These are phyloP conservation scores for Capsicum pubescens DNA, from an alignment of 257 asterid genomes.

Conservation along the genomic window DNA sequence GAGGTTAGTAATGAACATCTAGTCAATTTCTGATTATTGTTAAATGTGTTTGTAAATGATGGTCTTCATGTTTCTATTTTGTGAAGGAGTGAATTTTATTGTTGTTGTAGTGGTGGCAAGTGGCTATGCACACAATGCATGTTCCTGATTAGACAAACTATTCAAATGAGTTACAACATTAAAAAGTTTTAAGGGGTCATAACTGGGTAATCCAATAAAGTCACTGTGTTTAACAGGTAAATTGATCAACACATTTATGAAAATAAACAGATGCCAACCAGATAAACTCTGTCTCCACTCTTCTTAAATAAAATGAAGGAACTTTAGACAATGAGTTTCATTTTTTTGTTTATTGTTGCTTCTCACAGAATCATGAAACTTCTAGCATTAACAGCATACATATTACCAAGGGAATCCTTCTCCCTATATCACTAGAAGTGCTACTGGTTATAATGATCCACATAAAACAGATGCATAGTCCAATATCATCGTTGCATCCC, in stretches of 20 bases:
- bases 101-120: background rate
- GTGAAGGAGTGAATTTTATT: background rate
- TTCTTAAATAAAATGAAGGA: background rate
- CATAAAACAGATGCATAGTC: background rate
- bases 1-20: slow-evolving; percentile 70
- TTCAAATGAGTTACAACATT: background rate
- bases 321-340: background rate
- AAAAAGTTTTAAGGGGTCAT: slow-evolving; percentile 15
- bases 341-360: background rate
- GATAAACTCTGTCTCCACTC: slow-evolving; percentile 1
- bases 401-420: too few species aligned
- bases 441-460: background rate
- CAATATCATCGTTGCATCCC: background rate
- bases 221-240: background rate
- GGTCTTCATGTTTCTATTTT: background rate
- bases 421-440: background rate
- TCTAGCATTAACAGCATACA: background rate
- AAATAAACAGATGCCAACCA: background rate
- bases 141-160: slow-evolving; percentile 15
- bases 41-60: slow-evolving; percentile 1
- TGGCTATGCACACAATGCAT: background rate
- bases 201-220: background rate
- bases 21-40: background rate
- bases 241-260: background rate
- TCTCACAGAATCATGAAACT: slow-evolving; percentile 10